phyloP scores from a whole-genome alignment of 2,329 filamentous ascomycete genomes.

The Xylaria sp. region DNA sequence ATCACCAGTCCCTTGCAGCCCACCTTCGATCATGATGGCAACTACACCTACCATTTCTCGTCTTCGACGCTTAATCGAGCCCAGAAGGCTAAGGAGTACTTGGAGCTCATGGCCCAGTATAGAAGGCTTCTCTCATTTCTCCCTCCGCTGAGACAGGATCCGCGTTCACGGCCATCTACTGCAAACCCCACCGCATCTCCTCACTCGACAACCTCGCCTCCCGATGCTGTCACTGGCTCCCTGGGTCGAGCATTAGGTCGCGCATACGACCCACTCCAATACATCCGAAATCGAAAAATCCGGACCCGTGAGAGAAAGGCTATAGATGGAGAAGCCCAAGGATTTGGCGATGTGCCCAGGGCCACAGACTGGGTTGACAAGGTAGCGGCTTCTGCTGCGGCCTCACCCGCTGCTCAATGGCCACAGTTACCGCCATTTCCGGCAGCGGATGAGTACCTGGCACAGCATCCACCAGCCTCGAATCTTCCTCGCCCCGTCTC shows the following conservation, averaged over 20 bases:
- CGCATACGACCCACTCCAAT: conserved; percentile 90
- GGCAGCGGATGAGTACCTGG: conserved; percentile 57
- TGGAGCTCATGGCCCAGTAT: conserved; percentile 89
- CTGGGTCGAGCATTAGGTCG: conserved; percentile 66
- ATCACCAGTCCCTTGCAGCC: conserved; percentile 60
- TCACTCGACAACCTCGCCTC: conserved; percentile 40
- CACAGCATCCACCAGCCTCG: conserved; percentile 51
- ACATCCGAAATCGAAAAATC: conserved; percentile 89
- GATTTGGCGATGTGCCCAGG: conserved; percentile 78
- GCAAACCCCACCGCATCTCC: conserved; percentile 58
- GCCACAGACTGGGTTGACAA: conserved; percentile 83
- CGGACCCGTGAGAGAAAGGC: conserved; percentile 79
- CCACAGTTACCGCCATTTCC: conserved; percentile 60
- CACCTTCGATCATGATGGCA: conserved; percentile 60
- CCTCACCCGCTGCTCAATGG: conserved; percentile 50
- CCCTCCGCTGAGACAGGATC: conserved; percentile 72
- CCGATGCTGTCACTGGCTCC: conserved; percentile 48
- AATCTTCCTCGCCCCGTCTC: conserved; percentile 57
- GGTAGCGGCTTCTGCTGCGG: conserved; percentile 63
- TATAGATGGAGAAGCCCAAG: conserved; percentile 79
- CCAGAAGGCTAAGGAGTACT: conserved; percentile 83
- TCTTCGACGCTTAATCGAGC: conserved; percentile 82
- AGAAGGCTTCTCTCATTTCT: conserved; percentile 81
- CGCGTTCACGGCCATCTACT: conserved; percentile 51
- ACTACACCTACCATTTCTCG: conserved; percentile 75